Percentiles rank a stretch among this genome's conserved stretches.
Conservation (phyloP, 129 eudicot genomes). For the Erigeron canadensis region DNA sequence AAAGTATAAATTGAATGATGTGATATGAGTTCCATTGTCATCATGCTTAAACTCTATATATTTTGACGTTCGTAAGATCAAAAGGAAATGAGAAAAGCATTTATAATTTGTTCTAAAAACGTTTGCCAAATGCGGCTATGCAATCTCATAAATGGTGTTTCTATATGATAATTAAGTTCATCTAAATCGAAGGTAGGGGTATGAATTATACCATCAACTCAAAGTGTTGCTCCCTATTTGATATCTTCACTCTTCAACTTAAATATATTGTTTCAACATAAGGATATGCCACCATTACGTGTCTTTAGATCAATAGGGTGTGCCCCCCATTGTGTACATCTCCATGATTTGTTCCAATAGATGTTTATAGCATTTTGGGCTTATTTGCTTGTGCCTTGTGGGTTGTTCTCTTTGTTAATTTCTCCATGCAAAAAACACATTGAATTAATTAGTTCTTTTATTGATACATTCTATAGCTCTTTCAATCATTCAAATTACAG, state of each 20-base stretch:
- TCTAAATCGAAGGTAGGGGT: not conserved
- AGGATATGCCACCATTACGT: not conserved
- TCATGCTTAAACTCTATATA: no score
- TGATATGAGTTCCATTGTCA: no score
- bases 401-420: not conserved
- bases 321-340: not conserved
- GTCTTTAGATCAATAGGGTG: not conserved
- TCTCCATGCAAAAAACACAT: not conserved
- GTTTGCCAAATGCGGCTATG: not conserved
- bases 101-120: no score
- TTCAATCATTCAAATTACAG: no score
- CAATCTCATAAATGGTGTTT: slow-evolving; percentile 7
- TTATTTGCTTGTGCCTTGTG: not conserved
- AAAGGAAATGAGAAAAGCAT: no score
- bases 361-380: not conserved
- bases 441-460: no score
- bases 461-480: no score
- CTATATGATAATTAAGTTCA: not conserved
- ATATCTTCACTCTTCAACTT: not conserved
- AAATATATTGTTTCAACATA: slow-evolving; percentile 11
- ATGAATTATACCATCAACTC: not conserved
- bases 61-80: not conserved
- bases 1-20: no score
- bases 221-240: not conserved
- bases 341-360: not conserved